Conservation (phyloP, 2,329 filamentous ascomycete species). For the Blastomyces gilchristii region DNA sequence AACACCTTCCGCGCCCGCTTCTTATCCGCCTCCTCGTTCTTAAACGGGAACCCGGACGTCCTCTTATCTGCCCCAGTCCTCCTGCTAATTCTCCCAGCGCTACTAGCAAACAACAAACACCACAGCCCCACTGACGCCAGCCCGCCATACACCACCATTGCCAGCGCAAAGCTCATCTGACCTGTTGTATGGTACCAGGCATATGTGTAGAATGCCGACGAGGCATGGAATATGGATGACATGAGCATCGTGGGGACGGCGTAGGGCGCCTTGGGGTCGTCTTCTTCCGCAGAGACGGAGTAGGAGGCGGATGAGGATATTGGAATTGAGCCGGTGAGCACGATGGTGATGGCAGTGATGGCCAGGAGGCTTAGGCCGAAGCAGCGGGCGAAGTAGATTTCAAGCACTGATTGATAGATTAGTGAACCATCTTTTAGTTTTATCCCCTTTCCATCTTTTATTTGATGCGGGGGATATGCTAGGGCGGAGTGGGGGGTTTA, state of each 20-base stretch:
- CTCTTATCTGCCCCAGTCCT: conserved; percentile 58
- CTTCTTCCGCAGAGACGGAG: conserved; percentile 35
- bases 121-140: conserved; percentile 56
- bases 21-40: conserved; percentile 49
- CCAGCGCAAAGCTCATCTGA: conserved; percentile 51
- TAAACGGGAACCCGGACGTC: conserved; percentile 56
- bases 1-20: conserved; percentile 28
- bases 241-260: conserved; percentile 57
- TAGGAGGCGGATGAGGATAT: conserved; percentile 39
- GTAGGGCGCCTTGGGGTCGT: conserved; percentile 48
- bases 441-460: neutral
- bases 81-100: conserved; percentile 47
- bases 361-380: conserved; percentile 58
- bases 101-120: conserved; percentile 51
- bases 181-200: conserved; percentile 49
- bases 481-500: conserved; percentile 23
- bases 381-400: conserved; percentile 63
- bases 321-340: conserved; percentile 62
- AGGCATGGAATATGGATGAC: conserved; percentile 55
- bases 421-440: neutral
- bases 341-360: conserved; percentile 53
- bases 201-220: conserved; percentile 58
- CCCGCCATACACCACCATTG: conserved; percentile 45
- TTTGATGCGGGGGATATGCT: neutral
- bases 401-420: conserved; percentile 42